Evolutionary conservation across 495 filamentous ascomycete genomes (phyloP), one percentile per base, ranked within the genome.

Genomic region (Beverwykella pulmonaria): DNA sequence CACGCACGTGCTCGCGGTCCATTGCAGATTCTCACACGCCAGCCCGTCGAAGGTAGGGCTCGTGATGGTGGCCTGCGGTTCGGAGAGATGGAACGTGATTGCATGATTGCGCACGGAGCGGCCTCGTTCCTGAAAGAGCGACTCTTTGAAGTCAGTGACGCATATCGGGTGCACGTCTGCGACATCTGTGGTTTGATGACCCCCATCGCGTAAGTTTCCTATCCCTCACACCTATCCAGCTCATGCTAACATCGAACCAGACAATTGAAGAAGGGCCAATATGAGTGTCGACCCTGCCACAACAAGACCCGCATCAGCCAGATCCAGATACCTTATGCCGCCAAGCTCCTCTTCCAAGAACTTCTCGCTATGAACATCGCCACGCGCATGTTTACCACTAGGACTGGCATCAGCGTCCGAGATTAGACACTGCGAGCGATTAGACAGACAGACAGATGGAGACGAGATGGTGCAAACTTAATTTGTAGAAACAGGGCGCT

Each of bases 81-180:
- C 84, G 94, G 94, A 86, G 94, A 99, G 83, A 99, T 99, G 94
- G 94, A 99, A 79, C 93, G 94, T 77, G 94, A 99, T 85, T 99
- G 94, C 80, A 98, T 99, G 95, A 98, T 99, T 78, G 90, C 95
- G 29, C 95, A 99, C 78, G 94, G 94, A 74, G 94, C 94, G 27
- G 92, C 90, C 66, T 87, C 92, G 4, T 98, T 99, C 85, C 81
- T 99, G 75, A 97, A 97, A 81, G 94, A 99, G 83, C 83, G 93
- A 67, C 80, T 99, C 66, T 97, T 99, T 70, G 93, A 97, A 76
- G 95, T 98, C 47, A 92, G 89, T 61, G 94, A 99, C 79, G 93
- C 94, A n/a, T 98, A 96, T 85, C 82, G 92, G 70, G 95, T 99
- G 56, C 95, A 99, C 76, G 89, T 99, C 65, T 99, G 94, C 79